A percentile compares a stretch with the other conserved stretches of the same genome.
Evolutionary conservation across 495 filamentous ascomycete genomes (phyloP).

Genomic region (Aspergillus cristatus): DNA sequence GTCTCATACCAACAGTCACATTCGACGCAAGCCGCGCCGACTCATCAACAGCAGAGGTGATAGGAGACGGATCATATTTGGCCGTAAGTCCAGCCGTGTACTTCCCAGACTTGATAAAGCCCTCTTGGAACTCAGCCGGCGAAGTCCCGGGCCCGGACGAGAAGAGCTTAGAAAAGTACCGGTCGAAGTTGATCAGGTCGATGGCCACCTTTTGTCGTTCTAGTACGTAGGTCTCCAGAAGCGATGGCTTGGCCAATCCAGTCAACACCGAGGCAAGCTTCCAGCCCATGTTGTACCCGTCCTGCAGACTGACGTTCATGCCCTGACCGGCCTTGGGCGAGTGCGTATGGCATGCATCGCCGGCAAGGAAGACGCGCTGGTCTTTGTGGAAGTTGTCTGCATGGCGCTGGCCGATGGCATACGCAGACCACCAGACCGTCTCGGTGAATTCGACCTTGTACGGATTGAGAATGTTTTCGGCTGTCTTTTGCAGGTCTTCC

Average conservation of each 20-base stretch:
- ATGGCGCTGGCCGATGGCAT: constrained; percentile 50
- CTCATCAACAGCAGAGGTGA: constrained; percentile 26
- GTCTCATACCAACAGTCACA: constrained; percentile 44
- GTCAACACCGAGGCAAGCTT: constrained; percentile 60
- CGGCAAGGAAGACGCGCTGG: constrained; percentile 46
- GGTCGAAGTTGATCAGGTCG: constrained; percentile 68
- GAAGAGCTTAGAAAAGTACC: constrained; percentile 55
- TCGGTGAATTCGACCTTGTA: constrained; percentile 44
- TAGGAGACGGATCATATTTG: constrained; percentile 43
- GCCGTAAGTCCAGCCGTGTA: constrained; percentile 58
- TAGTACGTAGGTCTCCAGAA: constrained; percentile 60
- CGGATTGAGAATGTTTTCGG: constrained; percentile 48
- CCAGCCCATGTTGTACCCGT: constrained; percentile 66
- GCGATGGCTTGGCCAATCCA: constrained; percentile 42
- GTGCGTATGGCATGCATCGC: constrained; percentile 55
- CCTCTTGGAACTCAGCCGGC: constrained; percentile 41
- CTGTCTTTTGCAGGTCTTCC: constrained; percentile 49
- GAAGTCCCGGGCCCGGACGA: constrained; percentile 31
- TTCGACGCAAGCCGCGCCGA: constrained; percentile 32
- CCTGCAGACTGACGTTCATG: constrained; percentile 42
- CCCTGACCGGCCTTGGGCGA: constrained; percentile 53
- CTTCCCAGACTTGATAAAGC: constrained; percentile 49
- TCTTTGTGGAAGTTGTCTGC: constrained; percentile 47
- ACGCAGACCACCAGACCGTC: constrained; percentile 51
- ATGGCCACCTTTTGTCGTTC: constrained; percentile 60